Conservation (phyloP, 2,329 filamentous ascomycete genomes). For the Pseudogymnoascus sp. region DNA sequence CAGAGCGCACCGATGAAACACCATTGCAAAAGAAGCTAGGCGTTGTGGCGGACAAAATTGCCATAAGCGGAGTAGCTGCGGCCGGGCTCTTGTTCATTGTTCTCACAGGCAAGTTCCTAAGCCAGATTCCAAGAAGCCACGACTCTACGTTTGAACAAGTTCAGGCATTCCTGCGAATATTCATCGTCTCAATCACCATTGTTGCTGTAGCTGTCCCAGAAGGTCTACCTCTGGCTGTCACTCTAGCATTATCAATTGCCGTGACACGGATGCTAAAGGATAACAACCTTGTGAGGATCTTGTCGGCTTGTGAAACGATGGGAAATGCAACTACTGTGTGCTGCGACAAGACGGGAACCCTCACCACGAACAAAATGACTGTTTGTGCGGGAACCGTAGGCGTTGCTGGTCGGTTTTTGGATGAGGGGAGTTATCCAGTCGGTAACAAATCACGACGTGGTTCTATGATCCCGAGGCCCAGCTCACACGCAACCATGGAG, state of each 20-base stretch:
- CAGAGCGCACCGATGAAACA: slow-evolving; percentile 68
- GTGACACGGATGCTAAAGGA: slow-evolving; percentile 61
- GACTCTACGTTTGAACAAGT: slow-evolving; percentile 46
- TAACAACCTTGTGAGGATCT: slow-evolving; percentile 58
- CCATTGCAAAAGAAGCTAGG: slow-evolving; percentile 73
- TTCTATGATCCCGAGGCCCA: not conserved
- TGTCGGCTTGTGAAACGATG: slow-evolving; percentile 63
- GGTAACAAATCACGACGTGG: not conserved
- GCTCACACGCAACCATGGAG: not conserved
- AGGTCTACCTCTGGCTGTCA: slow-evolving; percentile 58
- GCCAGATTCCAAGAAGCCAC: slow-evolving; percentile 44
- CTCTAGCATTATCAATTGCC: slow-evolving; percentile 58
- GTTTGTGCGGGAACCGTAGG: slow-evolving; percentile 42
- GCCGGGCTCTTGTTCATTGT: slow-evolving; percentile 70
- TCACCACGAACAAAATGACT: slow-evolving; percentile 67
- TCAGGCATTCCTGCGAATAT: slow-evolving; percentile 51
- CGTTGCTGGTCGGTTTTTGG: not conserved
- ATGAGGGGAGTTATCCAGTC: not conserved
- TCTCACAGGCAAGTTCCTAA: slow-evolving; percentile 69
- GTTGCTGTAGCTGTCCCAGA: slow-evolving; percentile 61
- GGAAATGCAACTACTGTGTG: slow-evolving; percentile 67
- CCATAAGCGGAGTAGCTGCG: slow-evolving; percentile 63
- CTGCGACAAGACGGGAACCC: slow-evolving; percentile 69
- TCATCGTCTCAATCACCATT: slow-evolving; percentile 57
- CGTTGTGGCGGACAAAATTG: slow-evolving; percentile 70